phyloP scores from a whole-genome alignment of 2,329 filamentous ascomycete genomes.

The Fusarium brachygibbosum region DNA sequence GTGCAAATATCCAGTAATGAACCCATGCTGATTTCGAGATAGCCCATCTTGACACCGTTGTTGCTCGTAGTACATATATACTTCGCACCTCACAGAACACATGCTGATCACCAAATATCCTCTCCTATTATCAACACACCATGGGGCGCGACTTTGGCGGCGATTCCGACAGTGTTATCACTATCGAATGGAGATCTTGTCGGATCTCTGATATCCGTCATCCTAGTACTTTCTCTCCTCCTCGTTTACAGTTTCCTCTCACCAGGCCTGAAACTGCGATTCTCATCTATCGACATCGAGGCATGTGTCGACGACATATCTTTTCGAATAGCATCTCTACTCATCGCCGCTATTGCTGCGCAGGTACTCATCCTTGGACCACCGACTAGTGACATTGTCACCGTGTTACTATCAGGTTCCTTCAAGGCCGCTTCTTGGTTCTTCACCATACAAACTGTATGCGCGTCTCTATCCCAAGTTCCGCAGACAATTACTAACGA shows the following conservation, averaged over 20 bases:
- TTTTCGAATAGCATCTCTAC: constrained; percentile 30
- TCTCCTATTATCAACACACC: constrained; percentile 3
- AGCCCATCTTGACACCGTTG: constrained; percentile 48
- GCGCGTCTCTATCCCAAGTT: background rate
- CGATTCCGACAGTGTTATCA: constrained; percentile 22
- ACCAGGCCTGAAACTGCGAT: background rate
- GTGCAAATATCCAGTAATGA: background rate
- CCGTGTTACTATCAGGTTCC: constrained; percentile 44
- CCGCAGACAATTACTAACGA: background rate
- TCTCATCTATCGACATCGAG: constrained; percentile 47
- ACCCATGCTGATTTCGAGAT: background rate
- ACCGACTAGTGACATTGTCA: constrained; percentile 23
- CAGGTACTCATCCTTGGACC: constrained; percentile 47
- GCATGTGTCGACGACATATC: constrained; percentile 45
- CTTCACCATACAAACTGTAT: constrained; percentile 52
- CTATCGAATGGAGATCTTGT: constrained; percentile 50
- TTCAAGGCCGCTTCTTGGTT: constrained; percentile 55
- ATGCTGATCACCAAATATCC: background rate
- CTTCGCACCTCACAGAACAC: background rate
- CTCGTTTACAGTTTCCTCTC: constrained; percentile 49
- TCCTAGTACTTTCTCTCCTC: constrained; percentile 50
- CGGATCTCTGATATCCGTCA: constrained; percentile 41
- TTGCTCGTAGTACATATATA: constrained; percentile 33
- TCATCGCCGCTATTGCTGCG: constrained; percentile 28
- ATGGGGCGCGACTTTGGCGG: background rate